Evolutionary conservation across 2,329 filamentous ascomycete species (phyloP), one percentile per base, ranked within the genome.

Genomic region (Dactylonectria macrodidyma): DNA sequence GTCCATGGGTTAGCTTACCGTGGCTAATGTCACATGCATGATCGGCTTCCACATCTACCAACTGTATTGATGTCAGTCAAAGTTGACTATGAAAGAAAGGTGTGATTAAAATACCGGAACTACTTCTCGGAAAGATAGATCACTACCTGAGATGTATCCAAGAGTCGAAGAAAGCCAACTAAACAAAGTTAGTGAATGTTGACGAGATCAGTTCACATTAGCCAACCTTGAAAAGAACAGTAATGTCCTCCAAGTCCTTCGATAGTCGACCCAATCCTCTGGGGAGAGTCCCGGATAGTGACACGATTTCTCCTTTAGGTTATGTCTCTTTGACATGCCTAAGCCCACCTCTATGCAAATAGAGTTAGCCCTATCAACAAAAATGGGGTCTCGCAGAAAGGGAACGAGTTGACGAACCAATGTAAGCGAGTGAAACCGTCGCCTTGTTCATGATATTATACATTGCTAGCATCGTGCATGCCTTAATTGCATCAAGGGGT

Each of bases 391-490:
- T 41, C 16, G 26, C 26, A 30, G 7, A 7, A 7, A n/a, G 38
- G 14, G 38, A 41, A 41, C 10, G 38, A 41, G 38, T 14, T 7
- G 4, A 41, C 38, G 14, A 41, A 52, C 58, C 58, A 22, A 44
- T 56, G 24, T 68, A 70, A 14, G 59, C 62, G 8, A 66, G 41
- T 5, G 68, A 58, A 19, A 68, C 62, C 11, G 56, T 65, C 24
- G 58, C 58, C 51, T 68, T 70, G 30, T 63, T 62, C 62, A 70
- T 60, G 33, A 67, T 66, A 34, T 70, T 70, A 14, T 62, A 70
- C 65, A 59, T 52, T 5, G 68, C 62, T 30, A 70, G 19, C 16
- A 70, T 44, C 3, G 62, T 51, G 46, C 65, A 70, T 7, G 60
- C 59, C n/a, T 68, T 68, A 26, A 68, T 66, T 12, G 68, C 50